Conservation (phyloP, 2,329 filamentous ascomycete species). For the Nannizzia gypsea region DNA sequence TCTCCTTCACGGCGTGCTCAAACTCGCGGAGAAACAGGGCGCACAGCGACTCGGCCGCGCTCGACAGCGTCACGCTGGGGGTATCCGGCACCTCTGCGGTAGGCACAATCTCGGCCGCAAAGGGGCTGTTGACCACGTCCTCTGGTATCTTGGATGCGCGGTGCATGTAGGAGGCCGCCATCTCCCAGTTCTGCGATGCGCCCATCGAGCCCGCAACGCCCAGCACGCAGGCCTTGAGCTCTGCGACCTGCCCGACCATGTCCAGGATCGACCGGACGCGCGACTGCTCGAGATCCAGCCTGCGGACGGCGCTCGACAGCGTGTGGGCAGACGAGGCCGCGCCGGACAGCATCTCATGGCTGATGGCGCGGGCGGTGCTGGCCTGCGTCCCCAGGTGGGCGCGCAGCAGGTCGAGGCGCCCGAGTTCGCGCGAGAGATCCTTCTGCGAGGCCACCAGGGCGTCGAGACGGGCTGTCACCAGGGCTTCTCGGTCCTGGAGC, state of each 20-base stretch:
- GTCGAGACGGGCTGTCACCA: constrained; percentile 63
- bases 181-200: constrained; percentile 96
- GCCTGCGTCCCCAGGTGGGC: constrained; percentile 80
- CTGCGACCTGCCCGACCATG: constrained; percentile 90
- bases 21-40: constrained; percentile 88
- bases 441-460: constrained; percentile 69
- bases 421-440: constrained; percentile 74
- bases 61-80: constrained; percentile 74
- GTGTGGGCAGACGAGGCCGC: constrained; percentile 76
- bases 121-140: constrained; percentile 67
- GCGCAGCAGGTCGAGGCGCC: constrained; percentile 76
- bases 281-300: constrained; percentile 80
- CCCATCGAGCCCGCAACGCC: constrained; percentile 95
- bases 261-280: constrained; percentile 80
- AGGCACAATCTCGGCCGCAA: constrained; percentile 85
- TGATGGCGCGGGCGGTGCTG: constrained; percentile 68
- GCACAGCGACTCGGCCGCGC: constrained; percentile 79
- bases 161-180: constrained; percentile 77
- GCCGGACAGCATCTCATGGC: constrained; percentile 79
- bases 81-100: constrained; percentile 91
- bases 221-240: constrained; percentile 91
- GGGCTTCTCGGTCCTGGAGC: constrained; percentile 63
- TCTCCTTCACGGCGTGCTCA: constrained; percentile 75
- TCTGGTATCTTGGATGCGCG: constrained; percentile 71
- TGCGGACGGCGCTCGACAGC: constrained; percentile 75